Conservation (phyloP, 1,284 basidiomycete genomes). For the Kalmanozyma brasiliensis region DNA sequence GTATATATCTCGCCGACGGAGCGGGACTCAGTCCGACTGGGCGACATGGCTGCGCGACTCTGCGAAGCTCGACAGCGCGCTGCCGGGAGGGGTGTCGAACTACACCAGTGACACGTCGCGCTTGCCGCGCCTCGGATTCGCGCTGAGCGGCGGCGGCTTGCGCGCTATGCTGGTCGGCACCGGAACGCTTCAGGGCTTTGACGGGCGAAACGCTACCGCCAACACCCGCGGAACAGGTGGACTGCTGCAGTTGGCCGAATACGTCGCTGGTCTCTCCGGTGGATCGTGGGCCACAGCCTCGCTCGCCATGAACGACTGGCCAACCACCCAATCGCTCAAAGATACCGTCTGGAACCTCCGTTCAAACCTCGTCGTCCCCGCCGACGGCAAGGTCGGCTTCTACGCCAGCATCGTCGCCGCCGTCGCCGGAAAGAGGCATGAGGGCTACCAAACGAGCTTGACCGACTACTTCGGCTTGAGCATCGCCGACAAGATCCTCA, state of each 20-base stretch:
- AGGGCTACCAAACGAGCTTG: slow-evolving; percentile 48
- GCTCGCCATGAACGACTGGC: slow-evolving; percentile 62
- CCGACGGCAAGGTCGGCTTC: slow-evolving; percentile 68
- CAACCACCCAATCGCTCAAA: slow-evolving; percentile 56
- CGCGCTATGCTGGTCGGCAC: slow-evolving; percentile 69
- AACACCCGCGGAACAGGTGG: slow-evolving; percentile 61
- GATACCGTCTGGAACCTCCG: slow-evolving; percentile 69
- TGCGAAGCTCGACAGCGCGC: slow-evolving; percentile 34
- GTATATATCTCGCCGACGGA: slow-evolving; percentile 51
- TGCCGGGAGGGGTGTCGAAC: slow-evolving; percentile 55
- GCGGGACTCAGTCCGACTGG: slow-evolving; percentile 39
- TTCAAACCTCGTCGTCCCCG: slow-evolving; percentile 70
- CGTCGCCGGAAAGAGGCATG: slow-evolving; percentile 53
- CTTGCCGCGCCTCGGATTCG: slow-evolving; percentile 68
- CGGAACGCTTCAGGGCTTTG: slow-evolving; percentile 59
- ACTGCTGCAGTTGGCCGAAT: slow-evolving; percentile 63
- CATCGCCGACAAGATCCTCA: slow-evolving; percentile 60
- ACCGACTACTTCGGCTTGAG: slow-evolving; percentile 66
- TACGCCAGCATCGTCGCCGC: slow-evolving; percentile 67
- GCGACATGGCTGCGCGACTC: slow-evolving; percentile 49
- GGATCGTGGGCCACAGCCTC: slow-evolving; percentile 62
- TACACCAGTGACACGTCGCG: slow-evolving; percentile 45
- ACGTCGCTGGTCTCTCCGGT: slow-evolving; percentile 63
- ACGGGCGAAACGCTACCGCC: slow-evolving; percentile 60
- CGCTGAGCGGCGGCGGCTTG: slow-evolving; percentile 70